phyloP scores from a whole-genome alignment of 257 asterid genomes.

The Penstemon newberryi region DNA sequence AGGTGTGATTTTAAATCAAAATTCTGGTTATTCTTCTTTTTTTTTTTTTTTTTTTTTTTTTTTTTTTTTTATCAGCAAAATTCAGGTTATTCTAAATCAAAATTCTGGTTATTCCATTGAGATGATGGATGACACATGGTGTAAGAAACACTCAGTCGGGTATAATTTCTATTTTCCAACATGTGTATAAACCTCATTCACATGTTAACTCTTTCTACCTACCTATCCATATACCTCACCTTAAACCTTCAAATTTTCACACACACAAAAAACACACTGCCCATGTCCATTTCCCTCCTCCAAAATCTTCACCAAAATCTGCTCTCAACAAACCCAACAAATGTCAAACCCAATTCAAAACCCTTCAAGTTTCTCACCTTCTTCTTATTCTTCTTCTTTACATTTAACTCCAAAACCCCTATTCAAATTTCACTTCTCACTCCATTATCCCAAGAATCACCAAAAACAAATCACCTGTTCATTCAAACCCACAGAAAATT shows the following conservation, averaged over 20 bases:
- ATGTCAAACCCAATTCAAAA: slow-evolving; percentile 43
- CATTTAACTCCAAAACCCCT: slow-evolving; percentile 28
- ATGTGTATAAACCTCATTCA: slow-evolving; percentile 55
- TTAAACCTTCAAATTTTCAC: slow-evolving; percentile 24
- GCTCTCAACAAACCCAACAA: slow-evolving; percentile 25
- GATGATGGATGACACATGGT: too few relatives aligned
- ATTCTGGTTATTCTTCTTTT: too few relatives aligned
- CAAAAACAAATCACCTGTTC: slow-evolving; percentile 37
- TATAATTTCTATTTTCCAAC: not conserved
- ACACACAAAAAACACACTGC: slow-evolving; percentile 30
- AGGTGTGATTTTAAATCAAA: too few relatives aligned
- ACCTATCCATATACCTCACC: slow-evolving; percentile 33
- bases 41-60: too few relatives aligned
- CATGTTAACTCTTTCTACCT: slow-evolving; percentile 37
- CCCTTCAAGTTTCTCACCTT: slow-evolving; percentile 33
- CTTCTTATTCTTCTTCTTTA: slow-evolving; percentile 44
- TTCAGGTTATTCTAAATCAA: too few relatives aligned
- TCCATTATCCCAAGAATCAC: slow-evolving; percentile 32
- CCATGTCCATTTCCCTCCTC: slow-evolving; percentile 34
- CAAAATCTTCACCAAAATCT: slow-evolving; percentile 29
- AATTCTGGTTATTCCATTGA: too few relatives aligned
- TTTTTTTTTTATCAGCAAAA: too few relatives aligned
- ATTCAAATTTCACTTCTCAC: slow-evolving; percentile 34
- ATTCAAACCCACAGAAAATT: slow-evolving; percentile 35
- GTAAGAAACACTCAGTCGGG: too few relatives aligned